Conservation (phyloP, 164 flowering plant species). For the Vitis rotundifolia region DNA sequence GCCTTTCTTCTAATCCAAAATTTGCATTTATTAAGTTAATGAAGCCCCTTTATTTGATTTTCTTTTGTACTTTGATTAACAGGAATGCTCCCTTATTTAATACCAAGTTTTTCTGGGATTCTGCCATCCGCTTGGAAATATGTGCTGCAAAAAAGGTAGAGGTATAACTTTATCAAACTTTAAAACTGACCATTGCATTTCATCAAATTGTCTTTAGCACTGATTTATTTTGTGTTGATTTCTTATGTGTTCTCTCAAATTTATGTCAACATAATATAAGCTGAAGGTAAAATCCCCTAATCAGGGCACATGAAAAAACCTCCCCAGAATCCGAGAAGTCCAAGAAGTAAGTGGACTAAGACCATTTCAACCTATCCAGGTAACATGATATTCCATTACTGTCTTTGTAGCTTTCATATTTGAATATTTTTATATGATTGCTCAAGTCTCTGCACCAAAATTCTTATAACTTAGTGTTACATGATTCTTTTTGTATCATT, state of each 20-base stretch:
- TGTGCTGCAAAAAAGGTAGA: too few species aligned
- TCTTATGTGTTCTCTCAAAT: constrained; percentile 2
- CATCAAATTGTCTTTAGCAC: too few species aligned
- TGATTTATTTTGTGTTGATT: background rate
- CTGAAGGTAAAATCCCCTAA: constrained; percentile 4
- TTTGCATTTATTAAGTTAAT: too few species aligned
- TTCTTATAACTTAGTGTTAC: background rate
- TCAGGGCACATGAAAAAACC: constrained; percentile 78
- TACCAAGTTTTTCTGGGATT: too few species aligned
- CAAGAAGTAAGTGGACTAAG: constrained; percentile 98
- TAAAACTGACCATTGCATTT: too few species aligned
- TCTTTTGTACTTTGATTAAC: too few species aligned
- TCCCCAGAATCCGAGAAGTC: constrained; percentile 91
- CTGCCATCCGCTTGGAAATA: too few species aligned
- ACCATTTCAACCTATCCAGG: constrained; percentile 99
- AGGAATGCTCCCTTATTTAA: too few species aligned
- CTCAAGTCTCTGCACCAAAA: background rate
- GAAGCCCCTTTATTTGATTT: too few species aligned
- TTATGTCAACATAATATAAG: background rate
- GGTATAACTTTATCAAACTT: too few species aligned
- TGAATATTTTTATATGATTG: background rate
- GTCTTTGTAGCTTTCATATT: background rate
- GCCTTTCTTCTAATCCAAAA: too few species aligned
- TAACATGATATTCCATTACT: constrained; percentile 17
- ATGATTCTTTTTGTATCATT: background rate